A percentile compares a stretch with the other conserved stretches of the same genome.
These are phyloP conservation scores for Colletotrichum paranaense DNA, from an alignment of 2,329 filamentous ascomycete genomes.

Conservation along the genomic window DNA sequence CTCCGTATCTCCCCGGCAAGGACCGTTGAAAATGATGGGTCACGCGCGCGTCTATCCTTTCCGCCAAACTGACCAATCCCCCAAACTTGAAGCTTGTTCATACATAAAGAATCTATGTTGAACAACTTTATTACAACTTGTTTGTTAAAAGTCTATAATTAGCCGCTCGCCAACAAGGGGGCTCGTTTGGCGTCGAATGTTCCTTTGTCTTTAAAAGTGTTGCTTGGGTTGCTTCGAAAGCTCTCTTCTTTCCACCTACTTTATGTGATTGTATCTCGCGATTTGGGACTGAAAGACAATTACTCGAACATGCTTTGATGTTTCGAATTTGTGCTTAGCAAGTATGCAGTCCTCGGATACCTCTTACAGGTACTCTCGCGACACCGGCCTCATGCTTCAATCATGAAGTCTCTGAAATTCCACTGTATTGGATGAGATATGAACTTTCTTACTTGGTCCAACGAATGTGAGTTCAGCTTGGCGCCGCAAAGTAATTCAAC, in stretches of 20 bases:
- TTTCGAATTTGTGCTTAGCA: accelerated
- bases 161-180: background rate
- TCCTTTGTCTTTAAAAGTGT: background rate
- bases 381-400: too few species aligned
- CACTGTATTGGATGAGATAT: too few species aligned
- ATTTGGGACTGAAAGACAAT: background rate
- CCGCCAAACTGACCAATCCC: background rate
- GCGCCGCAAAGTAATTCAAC: too few species aligned
- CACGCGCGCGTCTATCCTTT: background rate
- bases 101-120: background rate
- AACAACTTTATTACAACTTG: background rate
- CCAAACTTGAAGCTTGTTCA: background rate
- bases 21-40: background rate
- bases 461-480: too few species aligned
- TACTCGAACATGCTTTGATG: too few species aligned
- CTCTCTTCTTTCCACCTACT: too few species aligned
- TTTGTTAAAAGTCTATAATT: background rate
- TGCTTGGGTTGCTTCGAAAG: background rate
- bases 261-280: too few species aligned
- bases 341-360: too few species aligned
- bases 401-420: too few species aligned
- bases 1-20: background rate
- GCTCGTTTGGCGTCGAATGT: background rate
- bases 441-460: too few species aligned
- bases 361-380: too few species aligned